Evolutionary conservation across 495 filamentous ascomycete species (phyloP), one percentile per base, ranked within the genome.

Genomic region (Neurospora cerealis): DNA sequence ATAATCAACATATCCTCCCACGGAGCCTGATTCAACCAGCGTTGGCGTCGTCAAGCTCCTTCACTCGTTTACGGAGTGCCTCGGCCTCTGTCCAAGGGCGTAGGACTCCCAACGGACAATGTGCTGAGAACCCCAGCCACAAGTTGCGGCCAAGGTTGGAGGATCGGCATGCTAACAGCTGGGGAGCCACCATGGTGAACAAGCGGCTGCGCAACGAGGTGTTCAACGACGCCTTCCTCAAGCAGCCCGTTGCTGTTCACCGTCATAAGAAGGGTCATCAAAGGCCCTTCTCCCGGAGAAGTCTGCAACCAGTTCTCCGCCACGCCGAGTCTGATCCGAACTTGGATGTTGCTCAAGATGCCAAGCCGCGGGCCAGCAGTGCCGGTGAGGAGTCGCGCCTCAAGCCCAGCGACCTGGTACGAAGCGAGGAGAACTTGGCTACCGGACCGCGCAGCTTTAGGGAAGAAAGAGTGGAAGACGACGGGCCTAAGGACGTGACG

Each of bases 111-210:
- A 69, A 46, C 13, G 69, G 44, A 60, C 70, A 73, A 60, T 41
- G 74, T 10, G 71, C 69, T 17, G 72, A 32, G 2, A 71, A 60
- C 41, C 24, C 39, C 48, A 48, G 28, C 42, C 38, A 74, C 21
- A 8, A 42, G 15, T 60, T 75, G 28, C 83, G 86, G 7, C 86
- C 86, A 13, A 79, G 74, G 21, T 73, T 87, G 44, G 81, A 83
- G n/a, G 83, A 86, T 13, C 84, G 85, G 19, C 85, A 86, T 75
- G 84, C 86, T n/a, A 87, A 89, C 72, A 95, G 93, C 80, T 98
- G 94, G 96, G 96, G 96, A 15, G 93, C 94, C n/a, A 99, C 96
- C 3, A 95, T 90, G 24, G 92, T 98, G 28, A 99, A 99, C 78
- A 91, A 90, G 72, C 90, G 90, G 74, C 83, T 99, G 24, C 90